phyloP scores from a whole-genome alignment of 768 basidiomycete species.

The Brasilioporus rufonigricans region DNA sequence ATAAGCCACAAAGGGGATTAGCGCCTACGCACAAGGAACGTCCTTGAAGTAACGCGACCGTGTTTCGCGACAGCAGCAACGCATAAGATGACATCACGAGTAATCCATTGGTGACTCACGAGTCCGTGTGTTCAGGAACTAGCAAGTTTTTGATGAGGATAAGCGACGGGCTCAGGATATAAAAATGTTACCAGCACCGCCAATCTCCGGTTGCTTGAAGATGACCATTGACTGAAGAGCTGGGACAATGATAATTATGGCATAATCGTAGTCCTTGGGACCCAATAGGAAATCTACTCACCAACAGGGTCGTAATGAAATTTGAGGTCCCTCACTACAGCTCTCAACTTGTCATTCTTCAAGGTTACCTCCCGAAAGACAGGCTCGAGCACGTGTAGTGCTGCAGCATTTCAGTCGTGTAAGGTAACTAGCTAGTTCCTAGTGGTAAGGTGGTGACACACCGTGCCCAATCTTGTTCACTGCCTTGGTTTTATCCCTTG shows the following conservation, averaged over 20 bases:
- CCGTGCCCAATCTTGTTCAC: constrained; percentile 97
- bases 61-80: neutral
- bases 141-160: neutral
- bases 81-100: neutral
- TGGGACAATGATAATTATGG: constrained; percentile 22
- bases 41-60: constrained; percentile 52
- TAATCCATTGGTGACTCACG: constrained; percentile 47
- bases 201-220: constrained; percentile 90
- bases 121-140: constrained; percentile 95
- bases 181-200: constrained; percentile 71
- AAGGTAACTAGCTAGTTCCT: neutral
- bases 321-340: constrained; percentile 71
- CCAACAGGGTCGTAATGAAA: constrained; percentile 87
- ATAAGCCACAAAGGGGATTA: neutral
- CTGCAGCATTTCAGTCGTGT: constrained; percentile 37
- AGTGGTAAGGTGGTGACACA: constrained; percentile 24
- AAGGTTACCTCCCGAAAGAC: constrained; percentile 77
- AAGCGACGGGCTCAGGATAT: neutral
- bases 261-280: neutral
- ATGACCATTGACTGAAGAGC: constrained; percentile 95
- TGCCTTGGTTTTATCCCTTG: constrained; percentile 65
- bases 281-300: constrained; percentile 31
- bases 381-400: constrained; percentile 82
- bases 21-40: constrained; percentile 59
- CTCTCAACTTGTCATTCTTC: constrained; percentile 68